phyloP scores from a whole-genome alignment of 2,329 filamentous ascomycete genomes.

The Seiridium unicorne region DNA sequence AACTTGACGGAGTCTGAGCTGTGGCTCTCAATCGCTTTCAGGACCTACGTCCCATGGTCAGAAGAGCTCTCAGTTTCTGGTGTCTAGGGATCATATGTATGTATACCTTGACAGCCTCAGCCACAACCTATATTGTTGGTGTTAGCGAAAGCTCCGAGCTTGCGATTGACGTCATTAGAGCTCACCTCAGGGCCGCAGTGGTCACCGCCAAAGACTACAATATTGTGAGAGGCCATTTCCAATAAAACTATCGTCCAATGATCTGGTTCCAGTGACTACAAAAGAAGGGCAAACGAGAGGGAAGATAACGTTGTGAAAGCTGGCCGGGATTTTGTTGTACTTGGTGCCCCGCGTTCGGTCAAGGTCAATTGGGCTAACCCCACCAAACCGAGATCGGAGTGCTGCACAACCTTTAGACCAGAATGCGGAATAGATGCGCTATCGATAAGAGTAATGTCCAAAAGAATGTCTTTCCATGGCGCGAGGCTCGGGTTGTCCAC shows the following conservation, averaged over 20 bases:
- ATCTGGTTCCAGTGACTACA: background rate
- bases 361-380: background rate
- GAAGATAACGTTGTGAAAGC: too few relatives aligned
- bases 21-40: constrained; percentile 73
- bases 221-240: constrained; percentile 69
- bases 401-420: background rate
- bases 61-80: background rate
- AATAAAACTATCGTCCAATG: background rate
- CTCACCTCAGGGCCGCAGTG: constrained; percentile 82
- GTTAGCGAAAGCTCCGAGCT: background rate
- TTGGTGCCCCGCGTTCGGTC: constrained; percentile 17
- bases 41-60: constrained; percentile 50
- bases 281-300: too few relatives aligned
- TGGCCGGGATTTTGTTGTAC: constrained; percentile 3
- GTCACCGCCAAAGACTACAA: constrained; percentile 81
- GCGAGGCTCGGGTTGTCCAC: too few relatives aligned
- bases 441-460: background rate
- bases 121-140: constrained; percentile 57
- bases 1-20: constrained; percentile 72
- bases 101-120: constrained; percentile 78
- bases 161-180: background rate
- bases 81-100: background rate
- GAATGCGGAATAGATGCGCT: background rate
- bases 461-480: too few relatives aligned
- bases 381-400: constrained; percentile 9